Evolutionary conservation across 768 basidiomycete genomes (phyloP).

Genomic region (Xerocomus brunneocitrinus): DNA sequence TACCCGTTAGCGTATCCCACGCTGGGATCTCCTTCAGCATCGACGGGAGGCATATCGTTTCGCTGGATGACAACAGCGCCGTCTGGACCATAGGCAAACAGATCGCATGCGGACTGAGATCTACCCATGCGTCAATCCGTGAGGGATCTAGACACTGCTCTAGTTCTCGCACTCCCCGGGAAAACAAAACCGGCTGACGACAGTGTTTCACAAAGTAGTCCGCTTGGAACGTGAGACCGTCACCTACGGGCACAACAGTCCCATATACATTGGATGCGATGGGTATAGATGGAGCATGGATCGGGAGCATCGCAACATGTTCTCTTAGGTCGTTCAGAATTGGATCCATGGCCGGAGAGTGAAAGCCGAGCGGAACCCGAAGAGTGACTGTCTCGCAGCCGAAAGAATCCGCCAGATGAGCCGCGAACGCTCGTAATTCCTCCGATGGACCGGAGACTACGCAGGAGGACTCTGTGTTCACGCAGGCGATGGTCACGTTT

Average conservation of each 20-base stretch:
- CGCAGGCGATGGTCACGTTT: conserved; percentile 51
- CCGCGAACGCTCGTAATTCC: conserved; percentile 40
- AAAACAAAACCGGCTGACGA: conserved; percentile 50
- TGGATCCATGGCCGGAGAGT: conserved; percentile 61
- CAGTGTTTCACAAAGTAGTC: conserved; percentile 61
- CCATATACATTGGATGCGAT: conserved; percentile 62
- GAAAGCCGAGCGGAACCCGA: conserved; percentile 58
- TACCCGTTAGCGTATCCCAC: conserved; percentile 42
- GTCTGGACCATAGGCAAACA: conserved; percentile 54
- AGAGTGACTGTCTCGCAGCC: conserved; percentile 42
- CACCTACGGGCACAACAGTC: conserved; percentile 47
- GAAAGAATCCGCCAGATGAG: conserved; percentile 34
- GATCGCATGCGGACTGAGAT: conserved; percentile 61
- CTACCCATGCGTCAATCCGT: conserved; percentile 50
- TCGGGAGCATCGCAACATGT: conserved; percentile 34
- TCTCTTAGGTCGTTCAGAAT: conserved; percentile 45
- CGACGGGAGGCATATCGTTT: conserved; percentile 43
- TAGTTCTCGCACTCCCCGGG: conserved; percentile 44
- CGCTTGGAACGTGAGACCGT: conserved; percentile 41
- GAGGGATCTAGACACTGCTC: conserved; percentile 23
- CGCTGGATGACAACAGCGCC: conserved; percentile 25
- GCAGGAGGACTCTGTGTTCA: conserved; percentile 54
- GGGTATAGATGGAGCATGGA: conserved; percentile 50
- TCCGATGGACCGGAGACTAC: conserved; percentile 54
- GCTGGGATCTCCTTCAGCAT: conserved; percentile 42